Base-by-base conservation (phyloP, 768 basidiomycete genomes). In the Macrolepiota fuliginosa region DNA sequence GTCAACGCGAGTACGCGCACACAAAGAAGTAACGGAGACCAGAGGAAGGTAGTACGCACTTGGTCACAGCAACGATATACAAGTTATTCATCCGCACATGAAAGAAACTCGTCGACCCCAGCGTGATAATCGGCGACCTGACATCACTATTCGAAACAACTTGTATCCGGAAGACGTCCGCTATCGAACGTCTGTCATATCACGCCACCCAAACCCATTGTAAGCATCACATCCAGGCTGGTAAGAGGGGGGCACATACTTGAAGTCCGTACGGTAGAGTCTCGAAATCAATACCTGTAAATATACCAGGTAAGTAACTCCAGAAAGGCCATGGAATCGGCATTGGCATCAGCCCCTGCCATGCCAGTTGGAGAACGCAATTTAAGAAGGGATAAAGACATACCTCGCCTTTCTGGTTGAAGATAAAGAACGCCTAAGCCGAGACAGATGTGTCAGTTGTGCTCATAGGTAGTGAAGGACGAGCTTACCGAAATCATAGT, bases 391-490 rank as follows among this genome's bases (percentile, higher is more conserved):
- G 32, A 24, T 52, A 51, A 7, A 56, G 39, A 71, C 84, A 42
- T 59, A 95, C 96, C 85, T 98, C 97, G 74, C 97, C 97, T 76
- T 98, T 98, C 76, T 96, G 94, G 72, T 98, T 99, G 83, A 98
- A 97, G 62, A 98, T 94, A 76, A 98, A 98, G 86, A 98, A 98
- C 52, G 92, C 96, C 96, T 98, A 66, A 2, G 10, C 0, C 17
- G 10, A 25, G 12, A 49, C 13, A 2, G 22, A 9, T 22, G 47
- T 25, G 19, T 27, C 25, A 17, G 13, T 42, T 13, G 47, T 49
- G 9, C 24, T 25, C 24, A 19, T 12, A 49, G 12, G 47, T 27
- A 2, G n/a, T 7, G 19, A 45, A 45, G 6, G 17, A 19, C 15
- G 17, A 29, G 9, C 51, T 36, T 53, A 57, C 56, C 9, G 56